Evolutionary conservation across 352 stramenopile genomes (phyloP).

Genomic region (Globisporangium alternatum): DNA sequence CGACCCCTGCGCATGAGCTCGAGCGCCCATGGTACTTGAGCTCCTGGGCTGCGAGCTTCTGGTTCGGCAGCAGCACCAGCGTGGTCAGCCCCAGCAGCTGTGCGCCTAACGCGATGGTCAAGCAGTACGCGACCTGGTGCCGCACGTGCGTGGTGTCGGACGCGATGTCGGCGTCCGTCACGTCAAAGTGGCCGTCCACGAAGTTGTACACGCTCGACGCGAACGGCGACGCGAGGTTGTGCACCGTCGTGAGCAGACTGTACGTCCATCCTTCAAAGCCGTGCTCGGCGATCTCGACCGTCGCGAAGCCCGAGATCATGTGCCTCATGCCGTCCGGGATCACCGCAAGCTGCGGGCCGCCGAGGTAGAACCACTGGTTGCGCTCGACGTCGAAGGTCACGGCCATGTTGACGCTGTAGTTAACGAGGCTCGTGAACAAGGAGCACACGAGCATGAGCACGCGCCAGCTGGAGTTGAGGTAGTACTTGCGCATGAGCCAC

Average conservation of each 20-base stretch:
- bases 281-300: conserved; percentile 67
- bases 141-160: conserved; percentile 54
- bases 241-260: conserved; percentile 60
- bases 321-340: conserved; percentile 64
- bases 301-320: conserved; percentile 58
- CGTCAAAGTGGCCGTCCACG: conserved; percentile 53
- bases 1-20: conserved; percentile 34
- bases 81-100: conserved; percentile 38
- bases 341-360: conserved; percentile 46
- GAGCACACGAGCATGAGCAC: conserved; percentile 45
- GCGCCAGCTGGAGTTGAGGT: conserved; percentile 61
- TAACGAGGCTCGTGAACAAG: conserved; percentile 43
- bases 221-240: conserved; percentile 59
- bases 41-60: conserved; percentile 60
- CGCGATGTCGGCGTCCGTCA: conserved; percentile 56
- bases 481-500: conserved; percentile 55
- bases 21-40: conserved; percentile 53
- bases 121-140: conserved; percentile 54
- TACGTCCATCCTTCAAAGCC: conserved; percentile 69
- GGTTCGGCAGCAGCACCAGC: conserved; percentile 51
- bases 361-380: conserved; percentile 72
- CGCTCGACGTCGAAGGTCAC: conserved; percentile 60
- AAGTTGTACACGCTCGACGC: conserved; percentile 50
- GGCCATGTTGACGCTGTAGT: conserved; percentile 40
- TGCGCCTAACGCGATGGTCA: conserved; percentile 32